Conservation (phyloP, 345 rosid species). For the Melaleuca quinquenervia region DNA sequence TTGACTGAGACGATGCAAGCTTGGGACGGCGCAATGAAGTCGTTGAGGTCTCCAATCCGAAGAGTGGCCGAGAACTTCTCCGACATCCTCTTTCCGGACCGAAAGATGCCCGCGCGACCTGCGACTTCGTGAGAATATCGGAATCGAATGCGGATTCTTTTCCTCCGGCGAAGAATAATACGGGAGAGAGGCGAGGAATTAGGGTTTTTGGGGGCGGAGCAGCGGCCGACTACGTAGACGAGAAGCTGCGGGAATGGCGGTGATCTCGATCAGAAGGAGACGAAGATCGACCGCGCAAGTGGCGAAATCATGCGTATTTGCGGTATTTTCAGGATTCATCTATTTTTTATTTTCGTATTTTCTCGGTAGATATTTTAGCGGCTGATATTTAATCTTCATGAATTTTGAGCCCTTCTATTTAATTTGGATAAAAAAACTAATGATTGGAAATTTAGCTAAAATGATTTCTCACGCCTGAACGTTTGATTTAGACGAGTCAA, state of each 20-base stretch:
- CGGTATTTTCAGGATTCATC: neutral
- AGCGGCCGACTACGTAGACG: neutral
- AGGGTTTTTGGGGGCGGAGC: neutral
- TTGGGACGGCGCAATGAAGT: constrained; percentile 90
- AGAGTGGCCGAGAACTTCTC: constrained; percentile 82
- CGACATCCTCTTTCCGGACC: constrained; percentile 32
- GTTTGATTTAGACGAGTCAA: neutral
- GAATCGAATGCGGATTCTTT: neutral
- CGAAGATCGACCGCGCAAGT: neutral
- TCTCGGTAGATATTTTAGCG: neutral
- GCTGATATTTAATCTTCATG: neutral
- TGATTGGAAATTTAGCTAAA: neutral
- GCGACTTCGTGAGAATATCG: neutral
- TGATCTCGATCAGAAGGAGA: neutral
- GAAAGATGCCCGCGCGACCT: neutral
- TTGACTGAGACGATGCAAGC: constrained; percentile 71
- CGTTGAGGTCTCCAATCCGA: constrained; percentile 88
- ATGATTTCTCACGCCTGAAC: neutral
- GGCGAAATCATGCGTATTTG: neutral
- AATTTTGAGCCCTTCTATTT: neutral
- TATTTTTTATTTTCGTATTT: neutral
- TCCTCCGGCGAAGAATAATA: neutral
- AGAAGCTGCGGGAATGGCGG: neutral
- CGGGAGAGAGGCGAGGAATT: neutral
- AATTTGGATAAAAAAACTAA: neutral